Conservation (phyloP, 2,329 filamentous ascomycete species). For the Colletotrichum theobromicola region DNA sequence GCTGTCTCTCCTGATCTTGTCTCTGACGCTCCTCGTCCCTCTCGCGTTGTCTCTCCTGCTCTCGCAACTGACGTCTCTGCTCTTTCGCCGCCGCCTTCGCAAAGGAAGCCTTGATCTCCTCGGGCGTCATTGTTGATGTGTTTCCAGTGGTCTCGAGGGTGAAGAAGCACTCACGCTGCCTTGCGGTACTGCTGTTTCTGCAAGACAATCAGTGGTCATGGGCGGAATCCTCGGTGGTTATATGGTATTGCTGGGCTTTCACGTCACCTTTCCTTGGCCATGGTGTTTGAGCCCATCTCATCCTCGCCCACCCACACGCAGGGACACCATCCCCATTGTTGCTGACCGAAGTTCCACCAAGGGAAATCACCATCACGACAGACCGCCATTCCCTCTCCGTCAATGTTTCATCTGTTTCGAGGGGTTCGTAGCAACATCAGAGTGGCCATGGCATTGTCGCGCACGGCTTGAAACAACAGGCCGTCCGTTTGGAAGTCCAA, state of each 20-base stretch:
- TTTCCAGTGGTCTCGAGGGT: background rate
- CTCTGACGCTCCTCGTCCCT: background rate
- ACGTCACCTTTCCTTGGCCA: background rate
- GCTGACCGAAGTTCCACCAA: background rate
- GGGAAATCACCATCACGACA: background rate
- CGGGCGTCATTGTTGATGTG: background rate
- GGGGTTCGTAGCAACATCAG: background rate
- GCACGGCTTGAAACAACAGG: background rate
- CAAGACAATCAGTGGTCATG: background rate
- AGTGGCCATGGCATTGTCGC: background rate
- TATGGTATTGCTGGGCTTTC: background rate
- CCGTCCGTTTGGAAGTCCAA: background rate
- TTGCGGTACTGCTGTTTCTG: background rate
- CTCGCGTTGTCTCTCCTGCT: background rate
- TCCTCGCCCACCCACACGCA: background rate
- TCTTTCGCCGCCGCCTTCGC: background rate
- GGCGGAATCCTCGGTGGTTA: background rate
- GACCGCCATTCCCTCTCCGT: background rate
- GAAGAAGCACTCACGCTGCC: background rate
- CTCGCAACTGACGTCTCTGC: background rate
- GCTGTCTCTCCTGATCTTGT: too few relatives aligned
- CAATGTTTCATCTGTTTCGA: background rate
- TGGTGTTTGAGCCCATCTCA: background rate
- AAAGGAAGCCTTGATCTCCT: rapidly evolving
- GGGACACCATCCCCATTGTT: background rate